Evolutionary conservation across 805 yeast genomes (phyloP).

Genomic region (Metschnikowia aberdeeniae): DNA sequence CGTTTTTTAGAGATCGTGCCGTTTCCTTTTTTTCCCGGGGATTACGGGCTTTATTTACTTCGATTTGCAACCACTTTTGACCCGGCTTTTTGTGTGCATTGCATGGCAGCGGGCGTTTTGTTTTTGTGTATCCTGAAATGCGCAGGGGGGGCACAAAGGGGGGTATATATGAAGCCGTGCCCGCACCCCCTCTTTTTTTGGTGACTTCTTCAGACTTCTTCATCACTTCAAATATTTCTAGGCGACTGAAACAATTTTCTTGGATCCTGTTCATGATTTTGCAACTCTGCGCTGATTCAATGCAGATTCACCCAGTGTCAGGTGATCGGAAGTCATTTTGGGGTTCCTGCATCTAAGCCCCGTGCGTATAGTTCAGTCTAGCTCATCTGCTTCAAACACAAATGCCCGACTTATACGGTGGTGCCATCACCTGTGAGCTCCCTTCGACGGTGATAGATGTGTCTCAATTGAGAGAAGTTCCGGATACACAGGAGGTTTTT

Average conservation of each 20-base stretch:
- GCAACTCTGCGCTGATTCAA: too few species aligned
- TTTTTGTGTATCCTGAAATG: neutral
- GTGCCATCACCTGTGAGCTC: slow-evolving; percentile 60
- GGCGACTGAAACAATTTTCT: too few species aligned
- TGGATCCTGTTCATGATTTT: too few species aligned
- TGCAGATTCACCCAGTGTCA: too few species aligned
- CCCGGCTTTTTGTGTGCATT: neutral
- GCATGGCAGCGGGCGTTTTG: neutral
- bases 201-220: too few species aligned
- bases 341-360: neutral
- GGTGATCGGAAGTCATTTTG: too few species aligned
- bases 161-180: neutral
- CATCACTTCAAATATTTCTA: too few species aligned
- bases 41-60: neutral
- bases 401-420: slow-evolving; percentile 47
- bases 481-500: slow-evolving; percentile 92
- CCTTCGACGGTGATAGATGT: slow-evolving; percentile 72
- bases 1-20: neutral
- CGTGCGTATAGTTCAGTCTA: neutral
- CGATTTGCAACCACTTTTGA: slow-evolving; percentile 3
- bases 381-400: neutral
- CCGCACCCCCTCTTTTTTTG: too few species aligned
- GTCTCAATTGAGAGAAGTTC: slow-evolving; percentile 72
- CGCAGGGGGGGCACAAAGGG: neutral
- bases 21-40: neutral